phyloP scores from a whole-genome alignment of 129 eudicot genomes.

The Helianthus annuus region DNA sequence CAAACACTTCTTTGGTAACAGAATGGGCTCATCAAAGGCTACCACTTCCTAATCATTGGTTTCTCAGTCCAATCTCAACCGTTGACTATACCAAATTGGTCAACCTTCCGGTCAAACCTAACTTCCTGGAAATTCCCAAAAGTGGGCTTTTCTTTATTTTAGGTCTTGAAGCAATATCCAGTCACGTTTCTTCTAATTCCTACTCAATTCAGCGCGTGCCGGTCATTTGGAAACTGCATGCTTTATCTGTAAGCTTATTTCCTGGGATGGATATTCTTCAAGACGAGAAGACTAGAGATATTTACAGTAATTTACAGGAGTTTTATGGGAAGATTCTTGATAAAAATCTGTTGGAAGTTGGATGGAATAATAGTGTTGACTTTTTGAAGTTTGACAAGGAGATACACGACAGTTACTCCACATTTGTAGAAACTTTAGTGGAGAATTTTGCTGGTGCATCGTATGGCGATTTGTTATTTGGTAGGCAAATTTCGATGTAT shows the following conservation, averaged over 20 bases:
- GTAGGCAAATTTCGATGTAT: constrained; percentile 80
- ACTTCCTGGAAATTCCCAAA: constrained; percentile 56
- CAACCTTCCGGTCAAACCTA: constrained; percentile 33
- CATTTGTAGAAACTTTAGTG: constrained; percentile 76
- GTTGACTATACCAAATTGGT: constrained; percentile 39
- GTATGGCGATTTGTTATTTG: constrained; percentile 79
- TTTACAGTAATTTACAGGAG: constrained; percentile 64
- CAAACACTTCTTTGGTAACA: constrained; percentile 42
- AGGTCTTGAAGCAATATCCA: constrained; percentile 76
- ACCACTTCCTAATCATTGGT: constrained; percentile 90
- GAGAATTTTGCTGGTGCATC: constrained; percentile 94
- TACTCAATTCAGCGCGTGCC: constrained; percentile 52
- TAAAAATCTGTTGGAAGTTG: constrained; percentile 35
- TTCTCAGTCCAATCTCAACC: constrained; percentile 75
- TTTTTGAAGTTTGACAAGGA: constrained; percentile 66
- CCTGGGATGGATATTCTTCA: constrained; percentile 69
- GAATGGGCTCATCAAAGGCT: constrained; percentile 94
- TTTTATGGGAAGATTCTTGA: constrained; percentile 65
- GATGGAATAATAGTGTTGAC: constrained; percentile 27
- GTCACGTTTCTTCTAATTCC: constrained; percentile 37
- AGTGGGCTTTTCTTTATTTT: constrained; percentile 83
- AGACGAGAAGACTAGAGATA: constrained; percentile 65
- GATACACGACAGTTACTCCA: constrained; percentile 76
- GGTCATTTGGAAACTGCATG: constrained; percentile 83
- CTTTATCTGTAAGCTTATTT: constrained; percentile 62